phyloP scores from a whole-genome alignment of 139 green algal genomes.

The Limnomonas spitsbergensis region DNA sequence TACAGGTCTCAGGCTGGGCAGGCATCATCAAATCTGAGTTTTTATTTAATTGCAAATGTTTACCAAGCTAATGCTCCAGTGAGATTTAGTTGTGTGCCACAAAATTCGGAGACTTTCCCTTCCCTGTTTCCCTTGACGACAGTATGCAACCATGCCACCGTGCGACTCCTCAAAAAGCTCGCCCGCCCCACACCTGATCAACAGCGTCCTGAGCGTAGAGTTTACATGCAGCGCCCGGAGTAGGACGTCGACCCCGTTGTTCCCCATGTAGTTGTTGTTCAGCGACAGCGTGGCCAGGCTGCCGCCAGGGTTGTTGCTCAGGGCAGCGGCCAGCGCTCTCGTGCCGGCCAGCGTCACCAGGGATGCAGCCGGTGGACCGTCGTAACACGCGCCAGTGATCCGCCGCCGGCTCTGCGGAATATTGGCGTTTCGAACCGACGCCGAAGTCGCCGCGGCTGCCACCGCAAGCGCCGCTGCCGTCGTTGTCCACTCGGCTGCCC shows the following conservation, averaged over 20 bases:
- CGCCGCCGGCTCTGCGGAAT: not conserved
- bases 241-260: not conserved
- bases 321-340: not conserved
- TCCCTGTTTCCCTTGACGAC: too few relatives aligned
- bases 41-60: too few relatives aligned
- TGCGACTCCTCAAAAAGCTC: too few relatives aligned
- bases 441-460: not conserved
- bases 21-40: too few relatives aligned
- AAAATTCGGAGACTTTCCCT: too few relatives aligned
- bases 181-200: not conserved
- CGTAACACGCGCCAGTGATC: not conserved
- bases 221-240: not conserved
- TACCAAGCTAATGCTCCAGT: too few relatives aligned
- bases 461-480: not conserved
- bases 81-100: too few relatives aligned
- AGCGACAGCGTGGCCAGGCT: not conserved
- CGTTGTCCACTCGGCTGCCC: not conserved
- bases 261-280: conserved; percentile 8
- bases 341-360: not conserved
- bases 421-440: not conserved
- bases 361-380: not conserved
- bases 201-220: not conserved
- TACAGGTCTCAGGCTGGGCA: too few relatives aligned
- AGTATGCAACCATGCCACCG: too few relatives aligned
- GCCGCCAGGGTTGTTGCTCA: not conserved